Base-by-base conservation (phyloP, 805 yeast genomes). In the Priceomyces carsonii region DNA sequence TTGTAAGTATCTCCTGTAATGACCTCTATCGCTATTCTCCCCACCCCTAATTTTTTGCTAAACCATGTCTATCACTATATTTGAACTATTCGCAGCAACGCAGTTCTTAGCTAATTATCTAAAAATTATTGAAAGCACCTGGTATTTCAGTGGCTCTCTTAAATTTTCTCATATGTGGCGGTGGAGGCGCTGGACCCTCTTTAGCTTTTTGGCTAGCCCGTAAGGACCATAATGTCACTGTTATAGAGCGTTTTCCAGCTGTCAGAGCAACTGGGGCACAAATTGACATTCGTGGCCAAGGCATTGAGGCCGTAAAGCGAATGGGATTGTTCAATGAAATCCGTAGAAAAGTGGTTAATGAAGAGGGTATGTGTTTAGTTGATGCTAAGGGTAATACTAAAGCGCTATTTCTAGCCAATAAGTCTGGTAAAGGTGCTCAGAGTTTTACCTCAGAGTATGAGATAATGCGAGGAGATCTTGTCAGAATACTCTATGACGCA, bases 231-330 rank as follows among this genome's bases (percentile, higher is more conserved):
- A 8, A 21, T 8, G 24, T 21, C 24, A 21, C 24, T 21, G 10
- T 21, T 8, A 10, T 21, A 8, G 24, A 21, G 10, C 24, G 24
- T 10, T 21, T 21, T 21, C 24, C 24, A 21, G 24, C 24, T 8
- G 10, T 21, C 24, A 21, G 24, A 21, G 24, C 24, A 8, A 10
- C 24, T 8, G 24, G 24, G 9, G 24, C 24, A 8, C 24, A 21
- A 10, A 21, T 21, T 8, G 24, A 21, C 10, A 21, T 21, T 21
- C 24, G 24, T 21, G 24, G 24, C 24, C 24, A 21, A 23, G 26
- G 5, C n/a, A 23, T 23, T 15, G 8, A 23, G 5, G 26, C 14
- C 5, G 5, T 15, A 23, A 23, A 15, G 14, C 5, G 8, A 13
- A 23, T 7, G 26, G 8, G 26, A 15, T 12, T 23, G n/a, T 5